Conservation (phyloP, 2,329 filamentous ascomycete species). For the Ceratocystis ficicola region DNA sequence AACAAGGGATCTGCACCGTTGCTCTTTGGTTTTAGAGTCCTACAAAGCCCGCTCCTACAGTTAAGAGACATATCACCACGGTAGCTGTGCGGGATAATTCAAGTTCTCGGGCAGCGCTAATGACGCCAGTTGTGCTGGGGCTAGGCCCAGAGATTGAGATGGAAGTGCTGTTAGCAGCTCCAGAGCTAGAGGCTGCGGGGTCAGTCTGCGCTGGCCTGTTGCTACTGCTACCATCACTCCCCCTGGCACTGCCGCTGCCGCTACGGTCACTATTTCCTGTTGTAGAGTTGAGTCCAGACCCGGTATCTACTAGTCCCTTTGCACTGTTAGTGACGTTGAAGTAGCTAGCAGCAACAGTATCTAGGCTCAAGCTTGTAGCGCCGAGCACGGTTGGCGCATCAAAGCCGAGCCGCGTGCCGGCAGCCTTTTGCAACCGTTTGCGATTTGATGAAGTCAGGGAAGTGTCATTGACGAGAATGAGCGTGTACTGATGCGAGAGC, state of each 20-base stretch:
- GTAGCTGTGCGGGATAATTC: conserved; percentile 18
- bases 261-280: neutral
- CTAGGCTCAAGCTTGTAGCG: conserved; percentile 27
- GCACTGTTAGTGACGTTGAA: conserved; percentile 32
- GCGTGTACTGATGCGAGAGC: conserved; percentile 32
- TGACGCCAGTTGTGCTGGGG: neutral
- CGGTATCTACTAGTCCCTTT: neutral
- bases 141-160: conserved; percentile 2
- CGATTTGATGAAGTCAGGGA: conserved; percentile 25
- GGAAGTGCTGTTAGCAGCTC: neutral
- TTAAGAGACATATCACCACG: conserved; percentile 20
- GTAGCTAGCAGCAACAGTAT: conserved; percentile 31
- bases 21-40: conserved; percentile 13
- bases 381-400: conserved; percentile 28
- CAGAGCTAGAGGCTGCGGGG: conserved; percentile 2
- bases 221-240: neutral
- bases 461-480: conserved; percentile 33
- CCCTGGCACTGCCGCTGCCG: neutral
- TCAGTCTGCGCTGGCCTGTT: neutral
- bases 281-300: conserved; percentile 2
- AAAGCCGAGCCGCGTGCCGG: conserved; percentile 29
- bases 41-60: conserved; percentile 22
- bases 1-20: neutral
- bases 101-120: conserved; percentile 15
- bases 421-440: conserved; percentile 27